phyloP scores from a whole-genome alignment of 2,329 filamentous ascomycete species.

The Diaporthe eres region DNA sequence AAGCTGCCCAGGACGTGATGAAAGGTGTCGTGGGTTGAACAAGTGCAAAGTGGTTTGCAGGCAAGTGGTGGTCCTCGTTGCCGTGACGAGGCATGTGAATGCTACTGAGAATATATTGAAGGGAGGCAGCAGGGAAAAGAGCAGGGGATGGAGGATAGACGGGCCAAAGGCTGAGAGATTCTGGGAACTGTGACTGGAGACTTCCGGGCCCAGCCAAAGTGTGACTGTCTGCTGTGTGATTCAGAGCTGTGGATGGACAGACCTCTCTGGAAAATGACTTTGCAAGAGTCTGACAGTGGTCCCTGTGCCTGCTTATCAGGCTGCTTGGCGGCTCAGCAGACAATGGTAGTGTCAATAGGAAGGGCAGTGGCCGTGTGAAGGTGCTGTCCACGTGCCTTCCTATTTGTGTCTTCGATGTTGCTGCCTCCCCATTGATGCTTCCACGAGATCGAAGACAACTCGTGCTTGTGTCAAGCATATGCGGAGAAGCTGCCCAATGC shows the following conservation, averaged over 20 bases:
- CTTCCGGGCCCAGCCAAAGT: background rate
- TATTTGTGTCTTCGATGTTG: background rate
- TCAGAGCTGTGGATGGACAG: background rate
- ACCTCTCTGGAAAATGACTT: background rate
- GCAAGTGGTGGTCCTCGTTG: background rate
- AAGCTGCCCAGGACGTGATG: background rate
- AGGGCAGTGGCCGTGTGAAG: background rate
- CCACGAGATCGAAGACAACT: background rate
- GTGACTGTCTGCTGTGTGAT: background rate
- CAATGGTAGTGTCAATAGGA: background rate
- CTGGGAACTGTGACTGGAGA: background rate
- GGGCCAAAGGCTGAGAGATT: background rate
- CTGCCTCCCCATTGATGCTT: background rate
- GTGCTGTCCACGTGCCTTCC: conserved; percentile 17
- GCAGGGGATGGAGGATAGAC: background rate
- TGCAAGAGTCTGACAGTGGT: background rate
- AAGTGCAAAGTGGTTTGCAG: background rate
- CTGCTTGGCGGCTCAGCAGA: background rate
- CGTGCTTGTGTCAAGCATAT: background rate
- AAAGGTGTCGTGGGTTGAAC: background rate
- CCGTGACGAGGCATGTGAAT: background rate
- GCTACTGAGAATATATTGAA: background rate
- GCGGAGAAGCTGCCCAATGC: background rate
- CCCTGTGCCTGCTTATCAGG: background rate
- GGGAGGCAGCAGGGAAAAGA: background rate